Conservation (phyloP, 2,329 filamentous ascomycete genomes). For the Aspergillus texensis region DNA sequence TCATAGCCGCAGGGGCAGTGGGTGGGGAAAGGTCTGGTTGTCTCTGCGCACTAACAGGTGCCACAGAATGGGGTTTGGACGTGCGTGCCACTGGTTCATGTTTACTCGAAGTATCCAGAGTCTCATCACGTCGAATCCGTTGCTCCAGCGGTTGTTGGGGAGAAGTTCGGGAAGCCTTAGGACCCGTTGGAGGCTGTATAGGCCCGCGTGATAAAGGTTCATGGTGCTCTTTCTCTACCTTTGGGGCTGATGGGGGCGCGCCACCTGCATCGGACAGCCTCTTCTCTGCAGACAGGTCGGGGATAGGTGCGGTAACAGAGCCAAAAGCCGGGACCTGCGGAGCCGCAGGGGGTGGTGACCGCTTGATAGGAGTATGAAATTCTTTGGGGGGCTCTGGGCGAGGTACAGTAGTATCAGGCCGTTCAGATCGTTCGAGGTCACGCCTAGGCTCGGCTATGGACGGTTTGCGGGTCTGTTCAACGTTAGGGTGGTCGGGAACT, state of each 20-base stretch:
- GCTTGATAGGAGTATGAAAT: slow-evolving; percentile 27
- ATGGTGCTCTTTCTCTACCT: slow-evolving; percentile 28
- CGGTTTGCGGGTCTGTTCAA: slow-evolving; percentile 31
- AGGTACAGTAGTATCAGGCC: slow-evolving; percentile 27
- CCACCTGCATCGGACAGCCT: slow-evolving; percentile 17
- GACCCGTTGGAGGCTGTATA: slow-evolving; percentile 46
- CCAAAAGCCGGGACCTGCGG: slow-evolving; percentile 49
- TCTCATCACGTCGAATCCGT: slow-evolving; percentile 28
- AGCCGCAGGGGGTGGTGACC: slow-evolving; percentile 41
- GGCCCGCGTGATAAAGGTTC: slow-evolving; percentile 23
- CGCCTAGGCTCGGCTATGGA: slow-evolving; percentile 32
- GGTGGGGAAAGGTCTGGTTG: slow-evolving; percentile 37
- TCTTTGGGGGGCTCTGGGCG: slow-evolving; percentile 35
- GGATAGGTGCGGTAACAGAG: slow-evolving; percentile 36
- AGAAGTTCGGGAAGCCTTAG: slow-evolving; percentile 44
- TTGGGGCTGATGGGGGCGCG: slow-evolving; percentile 9
- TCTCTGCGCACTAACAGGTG: slow-evolving; percentile 21
- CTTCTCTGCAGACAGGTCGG: slow-evolving; percentile 25
- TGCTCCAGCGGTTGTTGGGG: slow-evolving; percentile 27
- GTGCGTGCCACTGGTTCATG: slow-evolving; percentile 30
- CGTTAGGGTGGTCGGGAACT: slow-evolving; percentile 25
- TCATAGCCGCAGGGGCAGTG: slow-evolving; percentile 41
- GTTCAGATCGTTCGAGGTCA: slow-evolving; percentile 35
- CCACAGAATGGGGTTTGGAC: slow-evolving; percentile 22
- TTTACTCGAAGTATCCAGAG: slow-evolving; percentile 27